phyloP scores from a whole-genome alignment of 2,329 filamentous ascomycete species.

The Claviceps capensis region DNA sequence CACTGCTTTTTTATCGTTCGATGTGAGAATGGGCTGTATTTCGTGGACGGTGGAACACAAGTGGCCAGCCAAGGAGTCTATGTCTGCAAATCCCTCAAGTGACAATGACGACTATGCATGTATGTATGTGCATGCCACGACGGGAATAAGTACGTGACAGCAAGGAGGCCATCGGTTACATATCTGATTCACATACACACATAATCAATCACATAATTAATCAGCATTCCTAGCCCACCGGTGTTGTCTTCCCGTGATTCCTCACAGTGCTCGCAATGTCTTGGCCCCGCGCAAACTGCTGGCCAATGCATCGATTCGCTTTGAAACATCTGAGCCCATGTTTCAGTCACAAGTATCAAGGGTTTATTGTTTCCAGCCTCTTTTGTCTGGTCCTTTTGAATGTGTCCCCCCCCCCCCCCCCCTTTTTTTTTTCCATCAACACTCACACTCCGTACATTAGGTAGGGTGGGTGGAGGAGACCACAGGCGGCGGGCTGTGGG shows the following conservation, averaged over 20 bases:
- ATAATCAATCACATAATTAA: no score
- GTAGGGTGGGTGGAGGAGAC: neutral
- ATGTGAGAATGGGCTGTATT: no score
- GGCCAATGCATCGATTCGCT: neutral
- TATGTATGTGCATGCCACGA: no score
- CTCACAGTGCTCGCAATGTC: neutral
- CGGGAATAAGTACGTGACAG: no score
- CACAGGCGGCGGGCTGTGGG: neutral
- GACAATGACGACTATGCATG: no score
- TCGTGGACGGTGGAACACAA: no score
- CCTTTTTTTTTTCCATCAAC: neutral
- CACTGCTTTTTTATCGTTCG: no score
- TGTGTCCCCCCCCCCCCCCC: neutral
- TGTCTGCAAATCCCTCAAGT: no score
- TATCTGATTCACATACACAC: no score
- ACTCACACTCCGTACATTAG: no score
- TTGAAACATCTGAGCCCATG: neutral
- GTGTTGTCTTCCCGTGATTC: neutral
- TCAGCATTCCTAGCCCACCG: neutral
- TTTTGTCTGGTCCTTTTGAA: neutral
- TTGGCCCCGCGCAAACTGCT: neutral
- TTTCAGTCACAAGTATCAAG: neutral
- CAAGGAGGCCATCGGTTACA: no score
- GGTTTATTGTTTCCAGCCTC: neutral
- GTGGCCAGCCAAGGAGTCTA: no score